Evolutionary conservation across 805 yeast species (phyloP), one percentile per base, ranked within the genome.

Genomic region (Kodamaea restingae): DNA sequence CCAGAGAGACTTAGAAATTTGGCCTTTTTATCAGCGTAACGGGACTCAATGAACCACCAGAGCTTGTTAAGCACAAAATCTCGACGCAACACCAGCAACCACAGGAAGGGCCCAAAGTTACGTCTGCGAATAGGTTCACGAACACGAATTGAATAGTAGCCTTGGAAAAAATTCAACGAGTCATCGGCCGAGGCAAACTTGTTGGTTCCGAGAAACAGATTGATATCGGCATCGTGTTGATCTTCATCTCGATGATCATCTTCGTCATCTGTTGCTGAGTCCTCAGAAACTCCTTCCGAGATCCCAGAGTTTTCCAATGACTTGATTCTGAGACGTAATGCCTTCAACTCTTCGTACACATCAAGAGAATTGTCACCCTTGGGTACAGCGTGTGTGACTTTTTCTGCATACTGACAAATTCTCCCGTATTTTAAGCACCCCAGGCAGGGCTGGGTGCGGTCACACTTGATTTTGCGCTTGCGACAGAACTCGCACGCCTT

Each of bases 401-500:
- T 14, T 26, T 18, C 17, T 7, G 10, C 32, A 39, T 54, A 54
- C 31, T 49, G 51, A 34, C 61, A 56, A 6, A 38, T 41, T 24
- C 52, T 38, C 40, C 52, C 53, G 35, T 61, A 63, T 17, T 48
- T 54, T 7, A 48, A 41, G 46, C 81, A 73, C 28, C 62, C 60
- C 6, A 58, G 46, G 45, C 81, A 76, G 3, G 70, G 70, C 9
- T 45, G 43, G 3, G 50, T 53, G 0, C 79, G 76, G 49, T 76
- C 74, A 48, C 81, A 76, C 46, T 72, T 74, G 42, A 73, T 67
- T 48, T 76, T 76, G 30, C 74, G 61, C 39, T 51, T 51, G 12
- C 80, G 55, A 46, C 81, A 76, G 39, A 58, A 61, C 44, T 70
- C 75, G 48, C 81, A 76, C 7, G 79, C 80, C 33, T 65, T 61